Conservation (phyloP, 1,284 basidiomycete genomes). For the Rhodotorula sp. region DNA sequence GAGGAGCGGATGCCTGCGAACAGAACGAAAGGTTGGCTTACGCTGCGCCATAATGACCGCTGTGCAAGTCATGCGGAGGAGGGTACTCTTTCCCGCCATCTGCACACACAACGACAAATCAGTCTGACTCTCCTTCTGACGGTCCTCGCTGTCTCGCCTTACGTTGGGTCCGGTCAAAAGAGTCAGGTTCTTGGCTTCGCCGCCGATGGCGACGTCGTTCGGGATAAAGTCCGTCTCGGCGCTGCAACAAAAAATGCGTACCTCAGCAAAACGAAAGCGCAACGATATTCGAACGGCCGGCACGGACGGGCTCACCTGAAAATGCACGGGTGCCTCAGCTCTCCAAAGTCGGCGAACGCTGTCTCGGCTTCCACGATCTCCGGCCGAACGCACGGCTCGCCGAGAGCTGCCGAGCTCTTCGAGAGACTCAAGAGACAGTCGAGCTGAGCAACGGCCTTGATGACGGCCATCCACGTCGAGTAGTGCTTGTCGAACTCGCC, state of each 20-base stretch:
- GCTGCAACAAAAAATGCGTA: conserved; percentile 26
- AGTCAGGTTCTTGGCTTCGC: conserved; percentile 68
- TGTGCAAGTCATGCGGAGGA: conserved; percentile 81
- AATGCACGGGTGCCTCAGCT: conserved; percentile 74
- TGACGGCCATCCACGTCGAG: conserved; percentile 44
- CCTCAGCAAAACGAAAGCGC: not conserved
- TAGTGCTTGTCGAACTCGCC: conserved; percentile 46
- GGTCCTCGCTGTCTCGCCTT: conserved; percentile 30
- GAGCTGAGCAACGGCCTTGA: conserved; percentile 71
- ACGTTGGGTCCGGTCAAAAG: conserved; percentile 93
- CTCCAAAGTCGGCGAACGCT: conserved; percentile 74
- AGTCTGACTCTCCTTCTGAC: not conserved
- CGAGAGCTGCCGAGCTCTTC: conserved; percentile 82
- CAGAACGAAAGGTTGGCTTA: not conserved
- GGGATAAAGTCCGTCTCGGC: conserved; percentile 74
- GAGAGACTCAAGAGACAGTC: conserved; percentile 93
- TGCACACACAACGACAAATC: conserved; percentile 9
- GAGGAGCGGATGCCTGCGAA: not conserved
- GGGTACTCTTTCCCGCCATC: conserved; percentile 52
- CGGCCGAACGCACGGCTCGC: conserved; percentile 88
- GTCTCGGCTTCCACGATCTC: conserved; percentile 75
- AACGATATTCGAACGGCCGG: conserved; percentile 57
- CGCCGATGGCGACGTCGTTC: conserved; percentile 84
- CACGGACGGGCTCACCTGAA: conserved; percentile 37
- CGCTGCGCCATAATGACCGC: conserved; percentile 45